Conservation (phyloP, 345 rosid genomes). For the Syzygium jambos region DNA sequence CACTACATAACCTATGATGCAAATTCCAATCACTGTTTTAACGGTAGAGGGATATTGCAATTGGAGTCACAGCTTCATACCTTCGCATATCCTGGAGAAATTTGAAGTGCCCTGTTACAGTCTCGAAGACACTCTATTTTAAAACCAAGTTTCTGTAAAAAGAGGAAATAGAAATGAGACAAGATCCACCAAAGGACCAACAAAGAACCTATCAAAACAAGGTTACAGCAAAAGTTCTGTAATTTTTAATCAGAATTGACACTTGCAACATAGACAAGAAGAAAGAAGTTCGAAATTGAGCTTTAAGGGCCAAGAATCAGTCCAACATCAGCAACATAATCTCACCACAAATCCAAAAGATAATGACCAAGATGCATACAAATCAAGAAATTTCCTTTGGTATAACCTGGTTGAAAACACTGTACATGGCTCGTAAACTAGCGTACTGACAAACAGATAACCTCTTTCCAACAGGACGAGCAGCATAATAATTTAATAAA, state of each 20-base stretch:
- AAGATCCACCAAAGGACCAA: not conserved
- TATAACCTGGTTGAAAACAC: not conserved
- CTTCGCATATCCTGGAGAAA: slow-evolving; percentile 67
- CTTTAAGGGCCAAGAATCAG: not conserved
- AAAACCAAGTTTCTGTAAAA: slow-evolving; percentile 15
- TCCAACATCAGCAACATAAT: not conserved
- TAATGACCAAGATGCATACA: not conserved
- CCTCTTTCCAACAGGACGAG: not conserved
- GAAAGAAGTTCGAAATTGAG: not conserved
- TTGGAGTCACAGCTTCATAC: slow-evolving; percentile 16
- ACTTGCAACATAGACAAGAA: not conserved
- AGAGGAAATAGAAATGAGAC: not conserved
- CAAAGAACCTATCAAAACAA: not conserved
- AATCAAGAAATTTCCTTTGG: not conserved
- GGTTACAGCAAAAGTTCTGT: not conserved
- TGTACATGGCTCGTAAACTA: not conserved
- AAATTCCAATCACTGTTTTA: not conserved
- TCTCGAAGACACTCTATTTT: slow-evolving; percentile 53
- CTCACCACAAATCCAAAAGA: not conserved
- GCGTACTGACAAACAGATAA: not conserved
- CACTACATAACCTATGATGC: not conserved
- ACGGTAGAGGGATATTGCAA: not conserved
- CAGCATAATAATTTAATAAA: not conserved
- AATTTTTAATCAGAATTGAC: not conserved
- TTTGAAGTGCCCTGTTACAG: slow-evolving; percentile 64